These are phyloP conservation scores for Manihot esculenta DNA, from an alignment of 441 rosid genomes.

Conservation along the genomic window DNA sequence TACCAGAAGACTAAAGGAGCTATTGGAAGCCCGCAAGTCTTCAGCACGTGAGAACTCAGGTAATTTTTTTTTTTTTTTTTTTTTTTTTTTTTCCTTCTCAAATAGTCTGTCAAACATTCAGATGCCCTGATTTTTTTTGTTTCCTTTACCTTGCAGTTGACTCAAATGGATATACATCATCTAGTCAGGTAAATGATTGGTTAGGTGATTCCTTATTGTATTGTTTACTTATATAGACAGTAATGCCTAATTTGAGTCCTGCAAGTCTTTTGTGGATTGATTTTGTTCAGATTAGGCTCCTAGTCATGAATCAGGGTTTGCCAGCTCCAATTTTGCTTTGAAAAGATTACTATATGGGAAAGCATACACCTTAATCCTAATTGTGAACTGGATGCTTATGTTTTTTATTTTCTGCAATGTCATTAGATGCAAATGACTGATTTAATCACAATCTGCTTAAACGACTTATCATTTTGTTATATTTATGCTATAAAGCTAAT, in stretches of 20 bases:
- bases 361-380: not conserved
- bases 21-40: constrained; percentile 92
- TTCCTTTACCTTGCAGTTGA: constrained; percentile 39
- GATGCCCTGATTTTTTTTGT: constrained; percentile 25
- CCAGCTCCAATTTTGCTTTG: constrained; percentile 12
- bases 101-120: not conserved
- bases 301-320: constrained; percentile 15
- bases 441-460: not conserved
- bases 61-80: constrained; percentile 21
- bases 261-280: constrained; percentile 6
- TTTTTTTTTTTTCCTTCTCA: not conserved
- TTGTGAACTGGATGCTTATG: not conserved
- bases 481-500: not conserved
- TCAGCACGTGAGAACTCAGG: constrained; percentile 76
- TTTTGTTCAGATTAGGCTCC: constrained; percentile 8
- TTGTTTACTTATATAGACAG: not conserved
- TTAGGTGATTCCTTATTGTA: constrained; percentile 9
- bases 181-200: constrained; percentile 51
- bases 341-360: not conserved
- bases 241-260: not conserved
- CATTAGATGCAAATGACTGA: not conserved
- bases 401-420: not conserved
- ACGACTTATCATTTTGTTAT: not conserved
- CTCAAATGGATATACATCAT: constrained; percentile 50
- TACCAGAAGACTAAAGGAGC: constrained; percentile 88